Conservation (phyloP, 805 yeast species). For the Candida sakaeoensis region DNA sequence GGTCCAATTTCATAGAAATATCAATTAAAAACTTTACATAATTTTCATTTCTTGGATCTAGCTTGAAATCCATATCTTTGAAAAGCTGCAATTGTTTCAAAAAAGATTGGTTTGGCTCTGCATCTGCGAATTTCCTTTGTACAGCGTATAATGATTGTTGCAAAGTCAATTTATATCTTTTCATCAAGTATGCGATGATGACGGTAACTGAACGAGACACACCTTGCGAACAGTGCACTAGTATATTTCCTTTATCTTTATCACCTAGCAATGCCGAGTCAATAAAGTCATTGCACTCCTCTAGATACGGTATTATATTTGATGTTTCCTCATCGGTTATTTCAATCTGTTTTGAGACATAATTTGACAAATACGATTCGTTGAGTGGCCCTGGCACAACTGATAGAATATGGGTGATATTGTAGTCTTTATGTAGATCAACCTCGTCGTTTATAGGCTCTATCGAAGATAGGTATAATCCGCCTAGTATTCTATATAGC, state of each 20-base stretch:
- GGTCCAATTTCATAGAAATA: slow-evolving; percentile 30
- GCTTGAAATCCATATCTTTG: slow-evolving; percentile 32
- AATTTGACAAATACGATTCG: slow-evolving; percentile 40
- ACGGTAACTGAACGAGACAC: slow-evolving; percentile 47
- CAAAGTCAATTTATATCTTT: slow-evolving; percentile 49
- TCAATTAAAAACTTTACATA: slow-evolving; percentile 27
- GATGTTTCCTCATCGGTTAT: slow-evolving; percentile 70
- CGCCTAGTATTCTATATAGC: slow-evolving; percentile 68
- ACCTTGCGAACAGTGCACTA: slow-evolving; percentile 54
- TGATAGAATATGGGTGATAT: slow-evolving; percentile 71
- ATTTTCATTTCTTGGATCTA: slow-evolving; percentile 18
- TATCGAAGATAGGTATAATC: slow-evolving; percentile 70
- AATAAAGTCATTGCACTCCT: slow-evolving; percentile 63
- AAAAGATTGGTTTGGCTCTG: slow-evolving; percentile 74
- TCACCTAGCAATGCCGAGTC: slow-evolving; percentile 50
- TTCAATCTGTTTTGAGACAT: slow-evolving; percentile 56
- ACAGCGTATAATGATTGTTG: slow-evolving; percentile 73
- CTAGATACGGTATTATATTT: slow-evolving; percentile 61
- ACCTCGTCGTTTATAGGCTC: slow-evolving; percentile 55
- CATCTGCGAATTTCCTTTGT: slow-evolving; percentile 54
- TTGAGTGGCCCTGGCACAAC: slow-evolving; percentile 65
- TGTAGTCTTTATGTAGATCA: slow-evolving; percentile 47
- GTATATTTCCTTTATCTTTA: slow-evolving; percentile 35
- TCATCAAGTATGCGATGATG: slow-evolving; percentile 47
- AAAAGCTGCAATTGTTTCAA: slow-evolving; percentile 66